These are phyloP conservation scores for Ganoderma lucidum DNA, from an alignment of 1,284 basidiomycete species.

Conservation along the genomic window DNA sequence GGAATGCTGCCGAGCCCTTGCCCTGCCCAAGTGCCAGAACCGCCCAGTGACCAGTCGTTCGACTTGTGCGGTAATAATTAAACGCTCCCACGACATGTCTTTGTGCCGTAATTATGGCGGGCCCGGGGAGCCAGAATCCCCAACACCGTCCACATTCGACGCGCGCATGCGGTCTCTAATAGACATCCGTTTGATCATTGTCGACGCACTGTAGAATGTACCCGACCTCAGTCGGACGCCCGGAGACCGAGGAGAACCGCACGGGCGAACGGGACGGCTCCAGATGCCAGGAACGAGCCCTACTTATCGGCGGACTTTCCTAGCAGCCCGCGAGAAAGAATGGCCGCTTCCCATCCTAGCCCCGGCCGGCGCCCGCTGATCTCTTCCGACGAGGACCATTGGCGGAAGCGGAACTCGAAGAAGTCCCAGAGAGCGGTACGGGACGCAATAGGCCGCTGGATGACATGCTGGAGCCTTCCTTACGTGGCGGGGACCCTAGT, in stretches of 20 bases:
- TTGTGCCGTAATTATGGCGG: neutral
- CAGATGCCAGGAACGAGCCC: neutral
- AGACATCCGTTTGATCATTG: neutral
- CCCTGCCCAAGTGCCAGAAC: neutral
- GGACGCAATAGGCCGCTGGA: neutral
- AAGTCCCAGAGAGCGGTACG: conserved; percentile 8
- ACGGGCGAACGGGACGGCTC: conserved; percentile 1
- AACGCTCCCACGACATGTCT: neutral
- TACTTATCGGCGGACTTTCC: conserved; percentile 13
- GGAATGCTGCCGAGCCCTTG: neutral
- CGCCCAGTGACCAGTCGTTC: neutral
- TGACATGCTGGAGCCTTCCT: neutral
- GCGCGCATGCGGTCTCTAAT: no score
- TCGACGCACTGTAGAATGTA: neutral
- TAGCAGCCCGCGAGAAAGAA: conserved; percentile 9
- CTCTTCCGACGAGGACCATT: conserved; percentile 1
- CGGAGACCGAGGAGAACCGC: neutral
- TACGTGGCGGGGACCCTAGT: conserved; percentile 7
- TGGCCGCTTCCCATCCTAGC: conserved; percentile 6
- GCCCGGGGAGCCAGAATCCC: neutral
- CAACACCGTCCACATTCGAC: neutral
- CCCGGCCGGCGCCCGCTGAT: conserved; percentile 10
- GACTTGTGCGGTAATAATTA: neutral
- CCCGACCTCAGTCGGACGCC: neutral
- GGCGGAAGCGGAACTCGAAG: conserved; percentile 3